phyloP scores from a whole-genome alignment of 768 basidiomycete species.

The Hericium alpestre region DNA sequence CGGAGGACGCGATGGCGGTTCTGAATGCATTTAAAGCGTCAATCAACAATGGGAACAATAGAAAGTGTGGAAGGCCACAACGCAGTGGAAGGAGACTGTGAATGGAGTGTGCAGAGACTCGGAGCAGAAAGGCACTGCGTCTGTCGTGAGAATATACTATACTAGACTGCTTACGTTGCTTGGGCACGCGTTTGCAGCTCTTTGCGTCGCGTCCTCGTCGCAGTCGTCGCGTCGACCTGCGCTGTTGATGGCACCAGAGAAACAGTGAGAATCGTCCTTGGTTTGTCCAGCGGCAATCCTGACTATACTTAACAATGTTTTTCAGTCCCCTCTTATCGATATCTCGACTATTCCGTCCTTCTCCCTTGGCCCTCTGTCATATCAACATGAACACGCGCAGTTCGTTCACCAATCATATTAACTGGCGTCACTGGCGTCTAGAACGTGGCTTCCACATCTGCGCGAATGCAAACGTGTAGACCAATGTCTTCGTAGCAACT shows the following conservation, averaged over 20 bases:
- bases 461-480: background rate
- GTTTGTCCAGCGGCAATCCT: no score
- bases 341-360: background rate
- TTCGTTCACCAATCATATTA: background rate
- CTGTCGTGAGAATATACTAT: background rate
- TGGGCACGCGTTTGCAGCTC: background rate
- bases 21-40: background rate
- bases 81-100: background rate
- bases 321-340: background rate
- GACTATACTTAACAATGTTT: no score
- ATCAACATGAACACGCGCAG: background rate
- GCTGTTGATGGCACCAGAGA: no score
- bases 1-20: conserved; percentile 23
- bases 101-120: background rate
- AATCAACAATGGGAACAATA: background rate
- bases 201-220: background rate
- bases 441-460: background rate
- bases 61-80: background rate
- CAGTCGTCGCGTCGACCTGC: background rate
- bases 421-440: background rate
- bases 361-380: background rate
- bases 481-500: background rate
- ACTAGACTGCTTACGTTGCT: background rate
- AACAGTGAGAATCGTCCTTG: no score
- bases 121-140: background rate